These are phyloP conservation scores for Leishmania turanica DNA, from an alignment of 208 protist species.

Conservation along the genomic window DNA sequence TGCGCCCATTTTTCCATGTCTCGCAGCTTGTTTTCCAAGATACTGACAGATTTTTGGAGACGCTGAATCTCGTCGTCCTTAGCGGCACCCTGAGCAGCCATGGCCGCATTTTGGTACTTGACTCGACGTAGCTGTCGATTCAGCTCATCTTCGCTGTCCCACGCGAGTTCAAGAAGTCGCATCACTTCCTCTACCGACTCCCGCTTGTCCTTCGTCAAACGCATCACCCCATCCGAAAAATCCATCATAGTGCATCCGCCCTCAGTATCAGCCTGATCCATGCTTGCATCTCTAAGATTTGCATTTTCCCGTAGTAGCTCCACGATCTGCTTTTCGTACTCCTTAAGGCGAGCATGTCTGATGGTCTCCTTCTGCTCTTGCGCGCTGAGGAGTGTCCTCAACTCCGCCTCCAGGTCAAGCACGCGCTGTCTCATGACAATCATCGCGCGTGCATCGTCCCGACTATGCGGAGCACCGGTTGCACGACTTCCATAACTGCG, in stretches of 20 bases:
- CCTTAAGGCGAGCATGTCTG: slow-evolving; percentile 23
- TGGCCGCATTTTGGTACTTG: slow-evolving; percentile 29
- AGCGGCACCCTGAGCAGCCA: slow-evolving; percentile 42
- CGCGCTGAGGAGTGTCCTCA: slow-evolving; percentile 7
- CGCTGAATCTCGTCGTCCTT: slow-evolving; percentile 66
- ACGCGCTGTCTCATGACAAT: slow-evolving; percentile 19
- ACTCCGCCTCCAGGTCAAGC: slow-evolving; percentile 26
- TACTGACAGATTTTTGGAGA: slow-evolving; percentile 35
- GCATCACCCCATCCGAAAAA: slow-evolving; percentile 28
- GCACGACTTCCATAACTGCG: slow-evolving; percentile 8
- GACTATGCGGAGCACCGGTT: not conserved
- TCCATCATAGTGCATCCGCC: not conserved
- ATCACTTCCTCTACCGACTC: slow-evolving; percentile 81
- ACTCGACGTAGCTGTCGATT: slow-evolving; percentile 30
- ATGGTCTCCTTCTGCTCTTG: slow-evolving; percentile 41
- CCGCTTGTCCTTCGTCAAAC: slow-evolving; percentile 69
- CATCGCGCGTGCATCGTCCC: slow-evolving; percentile 3
- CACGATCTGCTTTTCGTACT: slow-evolving; percentile 53
- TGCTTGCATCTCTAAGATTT: slow-evolving; percentile 12
- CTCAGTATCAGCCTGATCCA: not conserved
- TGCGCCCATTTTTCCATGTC: slow-evolving; percentile 31
- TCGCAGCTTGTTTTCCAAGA: slow-evolving; percentile 44
- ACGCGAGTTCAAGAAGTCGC: slow-evolving; percentile 67
- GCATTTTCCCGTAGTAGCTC: slow-evolving; percentile 56
- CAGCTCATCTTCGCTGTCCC: slow-evolving; percentile 57